Conservation (phyloP, 148 eudicot species). For the Fallopia convolvulus region DNA sequence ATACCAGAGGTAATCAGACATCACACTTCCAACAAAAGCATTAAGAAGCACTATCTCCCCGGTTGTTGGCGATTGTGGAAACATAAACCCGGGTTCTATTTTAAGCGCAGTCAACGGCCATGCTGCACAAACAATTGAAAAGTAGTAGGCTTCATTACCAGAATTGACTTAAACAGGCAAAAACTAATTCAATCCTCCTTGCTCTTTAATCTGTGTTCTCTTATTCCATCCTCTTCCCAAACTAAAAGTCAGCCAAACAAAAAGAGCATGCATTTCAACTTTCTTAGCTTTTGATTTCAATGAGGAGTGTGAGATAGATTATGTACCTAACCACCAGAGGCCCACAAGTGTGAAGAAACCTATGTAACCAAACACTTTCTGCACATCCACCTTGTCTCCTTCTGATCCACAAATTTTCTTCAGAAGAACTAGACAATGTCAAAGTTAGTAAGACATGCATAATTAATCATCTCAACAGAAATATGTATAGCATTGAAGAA, state of each 20-base stretch:
- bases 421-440: slow-evolving; percentile 23
- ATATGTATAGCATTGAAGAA: neutral
- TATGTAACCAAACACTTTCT: slow-evolving; percentile 32
- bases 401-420: slow-evolving; percentile 32
- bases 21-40: slow-evolving; percentile 39
- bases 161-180: no score
- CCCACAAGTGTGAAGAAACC: slow-evolving; percentile 35
- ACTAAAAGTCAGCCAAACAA: no score
- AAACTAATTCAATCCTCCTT: no score
- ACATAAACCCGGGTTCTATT: slow-evolving; percentile 24
- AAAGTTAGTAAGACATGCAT: neutral
- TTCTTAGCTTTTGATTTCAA: neutral
- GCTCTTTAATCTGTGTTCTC: no score
- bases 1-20: slow-evolving; percentile 39
- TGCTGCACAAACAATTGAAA: slow-evolving; percentile 20
- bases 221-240: no score
- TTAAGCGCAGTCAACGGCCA: slow-evolving; percentile 32
- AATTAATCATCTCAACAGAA: neutral
- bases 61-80: slow-evolving; percentile 27
- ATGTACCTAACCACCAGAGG: slow-evolving; percentile 39
- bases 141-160: no score
- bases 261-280: neutral
- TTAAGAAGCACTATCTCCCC: slow-evolving; percentile 29
- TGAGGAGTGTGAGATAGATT: neutral
- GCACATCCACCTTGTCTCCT: slow-evolving; percentile 33